Evolutionary conservation across 2,329 filamentous ascomycete species (phyloP).

Genomic region (Fusarium sp.): DNA sequence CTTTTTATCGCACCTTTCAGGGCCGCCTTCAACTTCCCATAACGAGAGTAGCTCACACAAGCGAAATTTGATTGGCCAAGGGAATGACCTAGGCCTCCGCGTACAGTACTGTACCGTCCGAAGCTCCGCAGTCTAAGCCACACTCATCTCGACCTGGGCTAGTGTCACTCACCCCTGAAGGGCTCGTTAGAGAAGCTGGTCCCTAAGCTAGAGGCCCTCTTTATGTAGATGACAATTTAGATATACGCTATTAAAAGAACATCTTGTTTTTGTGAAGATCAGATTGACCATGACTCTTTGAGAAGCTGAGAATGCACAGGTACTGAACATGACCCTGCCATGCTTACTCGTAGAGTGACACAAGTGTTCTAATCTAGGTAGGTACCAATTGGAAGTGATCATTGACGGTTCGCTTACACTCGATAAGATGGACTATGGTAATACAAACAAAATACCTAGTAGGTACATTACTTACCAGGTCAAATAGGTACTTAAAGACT

Average conservation of each 20-base stretch:
- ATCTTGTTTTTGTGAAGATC: not conserved
- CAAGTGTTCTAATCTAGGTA: not conserved
- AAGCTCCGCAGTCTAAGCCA: constrained; percentile 41
- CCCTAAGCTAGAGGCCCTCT: constrained; percentile 4
- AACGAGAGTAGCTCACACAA: constrained; percentile 8
- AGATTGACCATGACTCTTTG: not conserved
- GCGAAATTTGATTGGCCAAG: constrained; percentile 22
- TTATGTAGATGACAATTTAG: constrained; percentile 26
- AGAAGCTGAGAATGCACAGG: not conserved
- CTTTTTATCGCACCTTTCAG: constrained; percentile 33
- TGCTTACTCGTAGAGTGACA: constrained; percentile 4
- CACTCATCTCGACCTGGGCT: constrained; percentile 27
- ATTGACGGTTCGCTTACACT: not conserved
- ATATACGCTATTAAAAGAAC: constrained; percentile 29
- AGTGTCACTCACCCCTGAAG: constrained; percentile 19
- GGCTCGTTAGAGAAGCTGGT: constrained; percentile 5
- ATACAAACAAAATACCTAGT: not conserved
- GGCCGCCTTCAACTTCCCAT: constrained; percentile 29
- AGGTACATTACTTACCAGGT: not conserved
- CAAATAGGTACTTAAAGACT: not conserved
- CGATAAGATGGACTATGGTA: not conserved
- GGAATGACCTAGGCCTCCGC: constrained; percentile 12
- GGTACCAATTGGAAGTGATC: not conserved
- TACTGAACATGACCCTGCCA: not conserved
- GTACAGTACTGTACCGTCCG: constrained; percentile 37